A percentile compares a stretch with the other conserved stretches of the same genome.
Conservation (phyloP, 306 rosid genomes). For the Urtica urens region DNA sequence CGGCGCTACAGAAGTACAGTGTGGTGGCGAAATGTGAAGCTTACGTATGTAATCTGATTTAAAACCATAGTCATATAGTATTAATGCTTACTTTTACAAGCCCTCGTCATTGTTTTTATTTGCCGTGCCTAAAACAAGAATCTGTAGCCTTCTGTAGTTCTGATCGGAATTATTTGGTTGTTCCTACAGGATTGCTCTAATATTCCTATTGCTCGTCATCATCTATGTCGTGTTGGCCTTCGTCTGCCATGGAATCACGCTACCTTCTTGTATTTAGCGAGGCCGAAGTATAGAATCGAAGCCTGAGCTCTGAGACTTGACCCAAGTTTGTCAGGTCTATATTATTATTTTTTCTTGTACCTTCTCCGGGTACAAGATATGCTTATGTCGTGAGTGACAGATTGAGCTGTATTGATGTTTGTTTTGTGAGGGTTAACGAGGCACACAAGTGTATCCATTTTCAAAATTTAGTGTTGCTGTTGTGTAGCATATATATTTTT, state of each 20-base stretch:
- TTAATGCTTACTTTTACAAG: not conserved
- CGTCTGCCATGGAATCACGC: conserved; percentile 76
- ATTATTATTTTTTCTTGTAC: not conserved
- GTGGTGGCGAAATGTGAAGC: conserved; percentile 99
- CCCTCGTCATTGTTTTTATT: not conserved
- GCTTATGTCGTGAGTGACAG: conserved; percentile 20
- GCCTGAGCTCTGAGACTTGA: conserved; percentile 3
- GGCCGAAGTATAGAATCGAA: conserved; percentile 19
- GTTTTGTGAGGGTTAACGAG: conserved; percentile 19
- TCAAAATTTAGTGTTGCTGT: conserved; percentile 1
- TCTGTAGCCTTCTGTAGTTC: not conserved
- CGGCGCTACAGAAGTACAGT: conserved; percentile 84
- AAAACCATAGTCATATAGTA: not conserved
- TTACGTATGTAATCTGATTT: conserved; percentile 47
- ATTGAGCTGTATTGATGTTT: conserved; percentile 16
- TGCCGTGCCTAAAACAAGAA: no score
- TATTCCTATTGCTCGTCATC: conserved; percentile 61
- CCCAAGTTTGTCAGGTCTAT: conserved; percentile 4
- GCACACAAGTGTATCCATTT: conserved; percentile 27
- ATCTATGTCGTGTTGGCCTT: conserved; percentile 65
- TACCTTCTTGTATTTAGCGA: conserved; percentile 65
- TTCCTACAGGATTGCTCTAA: conserved; percentile 72
- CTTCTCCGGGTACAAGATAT: conserved; percentile 21
- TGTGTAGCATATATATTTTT: not conserved
- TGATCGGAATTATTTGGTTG: conserved; percentile 16